Evolutionary conservation across 1,139 yeast genomes (phyloP).

Genomic region (Taphrina wiesneri): DNA sequence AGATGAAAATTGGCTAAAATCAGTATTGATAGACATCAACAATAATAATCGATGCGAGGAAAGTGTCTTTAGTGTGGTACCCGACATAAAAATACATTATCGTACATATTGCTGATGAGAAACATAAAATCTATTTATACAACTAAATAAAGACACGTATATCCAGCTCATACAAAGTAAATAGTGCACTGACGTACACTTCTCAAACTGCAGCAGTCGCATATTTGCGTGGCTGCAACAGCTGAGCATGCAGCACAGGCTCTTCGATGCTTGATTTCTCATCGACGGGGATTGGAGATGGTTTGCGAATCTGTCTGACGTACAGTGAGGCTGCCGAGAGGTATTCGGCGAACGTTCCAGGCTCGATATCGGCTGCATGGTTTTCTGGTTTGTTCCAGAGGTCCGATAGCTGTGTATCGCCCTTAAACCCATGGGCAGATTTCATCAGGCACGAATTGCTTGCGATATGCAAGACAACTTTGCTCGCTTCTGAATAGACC

Average conservation of each 20-base stretch:
- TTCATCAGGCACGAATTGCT: conserved; percentile 3
- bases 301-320: neutral
- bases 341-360: conserved; percentile 8
- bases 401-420: conserved; percentile 18
- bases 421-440: conserved; percentile 20
- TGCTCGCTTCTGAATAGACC: neutral
- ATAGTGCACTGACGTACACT: neutral
- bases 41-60: too few species aligned
- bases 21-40: too few species aligned
- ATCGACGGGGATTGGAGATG: neutral
- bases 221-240: neutral
- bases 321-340: conserved; percentile 1
- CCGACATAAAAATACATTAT: too few species aligned
- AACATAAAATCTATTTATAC: too few species aligned
- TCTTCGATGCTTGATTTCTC: neutral
- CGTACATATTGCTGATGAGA: too few species aligned
- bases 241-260: neutral
- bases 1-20: too few species aligned
- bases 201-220: too few species aligned
- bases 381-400: conserved; percentile 16
- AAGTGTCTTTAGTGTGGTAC: too few species aligned
- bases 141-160: too few species aligned
- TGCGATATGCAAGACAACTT: neutral
- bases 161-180: neutral
- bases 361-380: neutral